Evolutionary conservation across 352 stramenopile genomes (phyloP), one percentile per base, ranked within the genome.

Genomic region (Phytophthora sp.): DNA sequence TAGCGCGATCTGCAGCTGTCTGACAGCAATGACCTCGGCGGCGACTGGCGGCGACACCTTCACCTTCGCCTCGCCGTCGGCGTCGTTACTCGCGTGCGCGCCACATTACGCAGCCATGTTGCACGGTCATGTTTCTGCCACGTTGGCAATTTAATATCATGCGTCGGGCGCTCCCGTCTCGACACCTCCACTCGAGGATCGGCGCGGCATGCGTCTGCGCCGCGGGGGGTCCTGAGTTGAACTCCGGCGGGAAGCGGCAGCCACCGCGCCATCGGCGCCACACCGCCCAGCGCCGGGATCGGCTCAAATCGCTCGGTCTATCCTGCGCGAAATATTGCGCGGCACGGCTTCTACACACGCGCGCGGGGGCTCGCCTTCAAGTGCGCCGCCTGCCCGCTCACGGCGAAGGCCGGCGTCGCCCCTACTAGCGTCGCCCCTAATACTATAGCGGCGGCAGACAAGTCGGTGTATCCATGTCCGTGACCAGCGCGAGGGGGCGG

Each of bases 251-350:
- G 12, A 13, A 42, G 35, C 15, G n/a, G n/a, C n/a, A n/a, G n/a
- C n/a, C n/a, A n/a, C n/a, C 12, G 18, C n/a, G 32, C 32, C n/a
- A 38, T 12, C 12, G 13, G 32, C 30, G 30, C 3, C 3, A 35
- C 37, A 20, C 12, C 15, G 23, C 20, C 10, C 24, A 20, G 43
- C 17, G 15, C 18, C n/a, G 15, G 56, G 52, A 48, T 59, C 52
- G 48, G 57, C 13, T 63, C 60, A 69, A 69, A 69, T 69, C 53
- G 28, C 28, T 18, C 2, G 6, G 4, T 0, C 35, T 62, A 57
- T 69, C 53, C 44, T 68, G 53, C 60, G 31, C 44, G 52, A 69
- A 69, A 64, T 59, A 59, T 69, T 59, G 53, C 57, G 41, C 32
- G 30, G 27, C 27, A 43, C 32, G 27, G 41, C 50, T 27, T 62